These are phyloP conservation scores for Talaromyces sp. DNA, from an alignment of 2,329 filamentous ascomycete species.

Conservation along the genomic window DNA sequence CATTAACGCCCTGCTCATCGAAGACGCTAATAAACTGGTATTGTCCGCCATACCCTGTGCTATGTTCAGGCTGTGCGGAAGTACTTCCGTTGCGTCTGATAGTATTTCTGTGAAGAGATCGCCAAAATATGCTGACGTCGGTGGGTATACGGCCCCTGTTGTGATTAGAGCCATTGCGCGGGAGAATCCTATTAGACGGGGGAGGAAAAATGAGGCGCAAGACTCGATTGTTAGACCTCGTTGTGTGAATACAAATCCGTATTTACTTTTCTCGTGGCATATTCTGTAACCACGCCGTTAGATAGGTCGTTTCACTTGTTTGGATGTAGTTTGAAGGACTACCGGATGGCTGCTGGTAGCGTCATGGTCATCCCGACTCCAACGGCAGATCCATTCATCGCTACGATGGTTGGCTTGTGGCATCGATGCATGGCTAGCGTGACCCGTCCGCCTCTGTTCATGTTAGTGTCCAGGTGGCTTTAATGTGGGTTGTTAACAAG, in stretches of 20 bases:
- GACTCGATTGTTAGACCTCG: slow-evolving; percentile 72
- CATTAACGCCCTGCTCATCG: slow-evolving; percentile 69
- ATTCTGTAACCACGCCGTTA: slow-evolving; percentile 7
- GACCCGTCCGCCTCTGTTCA: slow-evolving; percentile 55
- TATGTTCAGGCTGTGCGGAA: slow-evolving; percentile 63
- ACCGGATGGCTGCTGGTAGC: slow-evolving; percentile 51
- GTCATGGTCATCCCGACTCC: slow-evolving; percentile 66
- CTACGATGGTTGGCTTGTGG: slow-evolving; percentile 61
- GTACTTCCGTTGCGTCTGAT: slow-evolving; percentile 57
- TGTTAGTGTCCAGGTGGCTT: too few relatives aligned
- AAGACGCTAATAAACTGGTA: slow-evolving; percentile 61
- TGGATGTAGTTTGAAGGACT: background rate
- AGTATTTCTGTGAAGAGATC: slow-evolving; percentile 66
- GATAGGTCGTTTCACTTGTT: background rate
- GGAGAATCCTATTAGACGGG: slow-evolving; percentile 65
- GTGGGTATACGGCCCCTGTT: slow-evolving; percentile 62
- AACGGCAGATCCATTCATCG: slow-evolving; percentile 62
- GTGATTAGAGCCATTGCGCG: slow-evolving; percentile 67
- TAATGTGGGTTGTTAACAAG: too few relatives aligned
- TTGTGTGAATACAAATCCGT: slow-evolving; percentile 71
- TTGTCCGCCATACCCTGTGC: slow-evolving; percentile 64
- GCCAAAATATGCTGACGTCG: slow-evolving; percentile 50
- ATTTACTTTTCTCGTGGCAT: slow-evolving; percentile 55
- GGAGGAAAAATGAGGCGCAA: slow-evolving; percentile 69
- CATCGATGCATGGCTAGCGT: slow-evolving; percentile 60